Conservation (phyloP, 208 protist genomes). For the Trypanosoma lewisi region DNA sequence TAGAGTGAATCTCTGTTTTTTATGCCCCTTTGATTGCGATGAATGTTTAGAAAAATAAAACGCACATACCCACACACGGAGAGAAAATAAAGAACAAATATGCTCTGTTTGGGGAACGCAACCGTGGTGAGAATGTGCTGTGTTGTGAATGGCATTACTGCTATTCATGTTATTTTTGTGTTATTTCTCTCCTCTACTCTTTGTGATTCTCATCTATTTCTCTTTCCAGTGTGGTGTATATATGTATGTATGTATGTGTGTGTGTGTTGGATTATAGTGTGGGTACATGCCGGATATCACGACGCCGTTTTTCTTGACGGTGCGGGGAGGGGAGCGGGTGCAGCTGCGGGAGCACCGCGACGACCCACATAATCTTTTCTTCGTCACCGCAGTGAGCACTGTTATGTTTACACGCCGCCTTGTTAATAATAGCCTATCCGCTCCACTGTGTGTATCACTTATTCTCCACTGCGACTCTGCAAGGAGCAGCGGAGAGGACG, state of each 20-base stretch:
- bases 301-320: constrained; percentile 7
- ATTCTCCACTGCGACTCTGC: not conserved
- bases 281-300: not conserved
- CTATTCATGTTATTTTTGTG: too few relatives aligned
- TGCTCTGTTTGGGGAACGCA: too few relatives aligned
- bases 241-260: too few relatives aligned
- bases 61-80: too few relatives aligned
- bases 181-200: too few relatives aligned
- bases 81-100: too few relatives aligned
- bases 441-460: not conserved
- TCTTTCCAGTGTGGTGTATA: not conserved
- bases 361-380: not conserved
- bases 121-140: too few relatives aligned
- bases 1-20: too few relatives aligned
- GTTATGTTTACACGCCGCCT: constrained; percentile 2
- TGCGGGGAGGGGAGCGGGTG: not conserved
- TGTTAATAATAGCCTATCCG: not conserved
- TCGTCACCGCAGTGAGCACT: not conserved
- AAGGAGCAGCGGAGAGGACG: not conserved
- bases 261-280: not conserved
- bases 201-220: not conserved
- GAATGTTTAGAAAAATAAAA: too few relatives aligned
- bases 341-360: not conserved
- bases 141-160: too few relatives aligned
- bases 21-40: too few relatives aligned